phyloP scores from a whole-genome alignment of 2,329 filamentous ascomycete genomes.

The Trichophyton benhamiae region DNA sequence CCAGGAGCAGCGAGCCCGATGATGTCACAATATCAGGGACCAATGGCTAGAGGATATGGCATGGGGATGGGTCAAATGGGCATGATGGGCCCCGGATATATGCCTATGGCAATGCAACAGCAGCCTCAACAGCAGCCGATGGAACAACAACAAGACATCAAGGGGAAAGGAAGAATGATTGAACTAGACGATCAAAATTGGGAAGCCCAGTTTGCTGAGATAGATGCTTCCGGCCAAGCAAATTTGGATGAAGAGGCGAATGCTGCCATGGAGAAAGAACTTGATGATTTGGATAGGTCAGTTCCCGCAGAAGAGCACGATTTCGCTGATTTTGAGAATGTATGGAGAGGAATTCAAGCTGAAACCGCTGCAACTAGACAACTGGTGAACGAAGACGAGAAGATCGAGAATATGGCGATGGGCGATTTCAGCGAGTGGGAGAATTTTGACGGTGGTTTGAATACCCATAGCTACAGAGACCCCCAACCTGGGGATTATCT shows the following conservation, averaged over 20 bases:
- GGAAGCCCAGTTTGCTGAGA: slow-evolving; percentile 90
- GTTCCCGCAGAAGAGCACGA: slow-evolving; percentile 50
- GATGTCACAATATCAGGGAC: slow-evolving; percentile 8
- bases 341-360: slow-evolving; percentile 42
- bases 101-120: slow-evolving; percentile 38
- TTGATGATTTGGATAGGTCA: slow-evolving; percentile 81
- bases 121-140: slow-evolving; percentile 23
- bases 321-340: slow-evolving; percentile 77
- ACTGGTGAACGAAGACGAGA: slow-evolving; percentile 54
- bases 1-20: slow-evolving; percentile 49
- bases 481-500: slow-evolving; percentile 79
- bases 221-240: slow-evolving; percentile 49
- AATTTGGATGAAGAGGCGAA: slow-evolving; percentile 53
- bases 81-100: slow-evolving; percentile 45
- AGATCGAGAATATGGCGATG: slow-evolving; percentile 42
- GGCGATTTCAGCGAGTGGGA: slow-evolving; percentile 73
- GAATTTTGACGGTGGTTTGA: slow-evolving; percentile 52
- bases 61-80: slow-evolving; percentile 25
- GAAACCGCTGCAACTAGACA: slow-evolving; percentile 37
- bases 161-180: slow-evolving; percentile 71
- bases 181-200: slow-evolving; percentile 89
- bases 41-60: slow-evolving; percentile 27
- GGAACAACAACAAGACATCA: slow-evolving; percentile 49
- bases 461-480: slow-evolving; percentile 59
- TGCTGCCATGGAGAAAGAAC: slow-evolving; percentile 67